These are phyloP conservation scores for Boletus vinaceobasis DNA, from an alignment of 768 basidiomycete genomes.

Conservation along the genomic window DNA sequence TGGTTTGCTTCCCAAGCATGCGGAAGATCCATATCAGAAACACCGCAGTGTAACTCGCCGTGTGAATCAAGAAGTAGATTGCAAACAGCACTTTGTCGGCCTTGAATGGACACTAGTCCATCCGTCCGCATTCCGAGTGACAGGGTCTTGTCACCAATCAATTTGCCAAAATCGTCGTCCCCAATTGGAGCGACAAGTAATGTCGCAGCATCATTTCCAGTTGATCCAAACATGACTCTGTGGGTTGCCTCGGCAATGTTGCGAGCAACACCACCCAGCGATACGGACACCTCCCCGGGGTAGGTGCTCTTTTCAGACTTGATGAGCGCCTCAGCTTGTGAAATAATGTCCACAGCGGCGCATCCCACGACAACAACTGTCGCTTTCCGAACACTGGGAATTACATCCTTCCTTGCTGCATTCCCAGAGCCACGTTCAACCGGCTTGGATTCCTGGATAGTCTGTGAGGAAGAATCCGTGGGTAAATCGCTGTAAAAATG, in stretches of 20 bases:
- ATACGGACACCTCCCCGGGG: slow-evolving; percentile 70
- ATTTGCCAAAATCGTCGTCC: slow-evolving; percentile 68
- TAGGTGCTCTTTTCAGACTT: slow-evolving; percentile 61
- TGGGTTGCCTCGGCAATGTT: slow-evolving; percentile 92
- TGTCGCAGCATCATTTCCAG: slow-evolving; percentile 32
- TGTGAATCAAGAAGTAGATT: slow-evolving; percentile 74
- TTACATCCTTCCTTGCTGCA: not conserved
- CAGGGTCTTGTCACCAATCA: slow-evolving; percentile 56
- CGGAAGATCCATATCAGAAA: slow-evolving; percentile 87
- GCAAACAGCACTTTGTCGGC: slow-evolving; percentile 71
- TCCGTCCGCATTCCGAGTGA: slow-evolving; percentile 77
- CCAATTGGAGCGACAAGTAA: slow-evolving; percentile 77
- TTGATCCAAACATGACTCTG: slow-evolving; percentile 45
- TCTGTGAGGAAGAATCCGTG: not conserved
- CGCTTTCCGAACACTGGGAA: slow-evolving; percentile 27
- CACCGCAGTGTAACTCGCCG: slow-evolving; percentile 76
- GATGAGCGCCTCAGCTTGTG: slow-evolving; percentile 39
- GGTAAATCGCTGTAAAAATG: slow-evolving; percentile 3
- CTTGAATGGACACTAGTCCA: slow-evolving; percentile 52
- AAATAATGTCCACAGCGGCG: slow-evolving; percentile 86
- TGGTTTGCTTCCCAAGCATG: slow-evolving; percentile 43
- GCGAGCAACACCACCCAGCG: slow-evolving; percentile 89
- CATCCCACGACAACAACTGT: slow-evolving; percentile 76
- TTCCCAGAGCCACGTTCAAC: not conserved
- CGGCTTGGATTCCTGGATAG: not conserved